Base-by-base conservation (phyloP, 208 protist genomes). In the Strigomonas culicis region DNA sequence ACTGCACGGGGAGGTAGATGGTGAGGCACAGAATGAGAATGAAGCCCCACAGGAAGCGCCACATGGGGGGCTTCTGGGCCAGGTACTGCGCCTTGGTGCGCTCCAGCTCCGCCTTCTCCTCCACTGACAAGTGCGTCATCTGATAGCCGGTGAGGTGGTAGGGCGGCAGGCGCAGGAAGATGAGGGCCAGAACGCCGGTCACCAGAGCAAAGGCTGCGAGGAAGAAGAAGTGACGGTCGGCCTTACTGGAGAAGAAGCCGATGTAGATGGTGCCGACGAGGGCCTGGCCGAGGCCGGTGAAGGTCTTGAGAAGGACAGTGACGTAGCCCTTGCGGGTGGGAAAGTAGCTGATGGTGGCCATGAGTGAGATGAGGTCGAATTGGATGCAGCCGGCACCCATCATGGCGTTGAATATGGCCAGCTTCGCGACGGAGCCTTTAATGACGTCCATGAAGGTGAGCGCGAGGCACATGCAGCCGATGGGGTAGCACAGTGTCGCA, bases 221-320 rank as follows among this genome's bases (percentile, higher is more conserved):
- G 65, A 83, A 79, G 62, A 67, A 79, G 41, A 83, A 76, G 56
- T 75, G 74, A 22, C 31, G 25, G 24, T 61, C 57, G 8, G 61
- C 49, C 15, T 70, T 55, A 15, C 49, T 43, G 52, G 49, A 27
- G 51, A 83, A 83, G 66, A 78, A 80, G 6, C 65, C 78, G 22
- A 78, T 28, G 50, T 78, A 67, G 57, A 79, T 78, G 22, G 63
- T 63, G 27, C 70, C 78, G 17, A 84, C 25, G 53, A 84, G 74
- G n/a, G 73, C 74, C 27, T 64, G 72, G 27, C 78, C 78, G 25
- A 84, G 74, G 31, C 78, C 78, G 24, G 63, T 76, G 70, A 80
- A 80, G 44, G 74, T 79, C 46, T 84, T 84, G 31, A 77, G 56
- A 15, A 84, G 59, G 7, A 68, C 78, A 17, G 75, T 69, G 22